Evolutionary conservation across 192 early-diverging fungal species (phyloP).

Genomic region (Coemansia sp.): DNA sequence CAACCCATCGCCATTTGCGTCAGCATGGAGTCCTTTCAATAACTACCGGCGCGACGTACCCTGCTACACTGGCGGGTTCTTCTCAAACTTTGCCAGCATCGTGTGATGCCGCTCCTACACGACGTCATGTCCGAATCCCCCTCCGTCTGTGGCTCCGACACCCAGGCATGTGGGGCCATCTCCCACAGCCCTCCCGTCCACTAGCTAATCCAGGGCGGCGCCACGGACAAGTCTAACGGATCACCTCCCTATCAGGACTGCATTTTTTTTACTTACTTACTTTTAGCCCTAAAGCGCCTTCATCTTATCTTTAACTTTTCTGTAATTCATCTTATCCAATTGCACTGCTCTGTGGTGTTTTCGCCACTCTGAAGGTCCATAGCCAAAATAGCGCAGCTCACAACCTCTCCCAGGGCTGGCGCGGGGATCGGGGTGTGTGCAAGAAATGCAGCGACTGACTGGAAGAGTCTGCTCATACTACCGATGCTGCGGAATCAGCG

Average conservation of each 20-base stretch:
- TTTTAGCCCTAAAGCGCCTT: neutral
- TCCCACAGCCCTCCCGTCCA: neutral
- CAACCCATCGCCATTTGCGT: slow-evolving; percentile 51
- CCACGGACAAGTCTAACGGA: neutral
- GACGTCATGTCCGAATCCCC: neutral
- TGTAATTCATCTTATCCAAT: neutral
- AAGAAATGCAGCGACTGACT: neutral
- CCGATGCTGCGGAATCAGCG: neutral
- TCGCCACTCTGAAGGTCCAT: neutral
- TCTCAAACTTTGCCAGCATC: slow-evolving; percentile 45
- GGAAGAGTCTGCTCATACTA: neutral
- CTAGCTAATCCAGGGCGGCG: neutral
- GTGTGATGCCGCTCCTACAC: slow-evolving; percentile 12
- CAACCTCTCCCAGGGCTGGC: too few relatives aligned
- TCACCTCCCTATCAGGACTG: neutral
- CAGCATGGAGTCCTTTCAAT: slow-evolving; percentile 56
- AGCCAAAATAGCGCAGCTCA: neutral
- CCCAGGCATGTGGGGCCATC: neutral
- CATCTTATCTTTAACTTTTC: neutral
- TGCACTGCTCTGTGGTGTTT: neutral
- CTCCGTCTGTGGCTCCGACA: neutral
- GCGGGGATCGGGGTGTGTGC: neutral
- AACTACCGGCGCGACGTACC: slow-evolving; percentile 52
- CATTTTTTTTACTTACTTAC: neutral
- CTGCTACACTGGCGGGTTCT: slow-evolving; percentile 50